Evolutionary conservation across 2,329 filamentous ascomycete genomes (phyloP).

Genomic region (Aspergillus ruber): DNA sequence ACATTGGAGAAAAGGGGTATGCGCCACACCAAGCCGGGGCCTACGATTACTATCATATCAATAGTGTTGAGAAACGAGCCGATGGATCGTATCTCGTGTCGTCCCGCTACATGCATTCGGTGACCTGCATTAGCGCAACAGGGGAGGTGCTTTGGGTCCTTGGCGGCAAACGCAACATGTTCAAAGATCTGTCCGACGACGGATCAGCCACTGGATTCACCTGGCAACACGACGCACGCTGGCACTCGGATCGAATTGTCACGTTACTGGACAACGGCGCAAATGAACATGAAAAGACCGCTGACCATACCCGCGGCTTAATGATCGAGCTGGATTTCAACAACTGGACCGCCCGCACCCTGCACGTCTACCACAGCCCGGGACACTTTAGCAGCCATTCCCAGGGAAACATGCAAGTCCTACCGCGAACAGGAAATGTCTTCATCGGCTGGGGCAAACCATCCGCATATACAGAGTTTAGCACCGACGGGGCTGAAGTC

Average conservation of each 20-base stretch:
- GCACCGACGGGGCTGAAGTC: conserved; percentile 12
- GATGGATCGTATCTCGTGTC: conserved; percentile 40
- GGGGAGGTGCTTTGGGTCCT: conserved; percentile 22
- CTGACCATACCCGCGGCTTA: conserved; percentile 14
- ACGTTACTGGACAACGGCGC: conserved; percentile 23
- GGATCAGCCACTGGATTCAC: conserved; percentile 16
- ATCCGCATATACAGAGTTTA: conserved; percentile 46
- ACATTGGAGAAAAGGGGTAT: conserved; percentile 9
- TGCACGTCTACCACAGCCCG: conserved; percentile 19
- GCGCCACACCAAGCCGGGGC: conserved; percentile 29
- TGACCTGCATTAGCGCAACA: conserved; percentile 24
- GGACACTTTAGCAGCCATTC: conserved; percentile 7
- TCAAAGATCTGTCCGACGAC: conserved; percentile 15
- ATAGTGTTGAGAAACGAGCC: conserved; percentile 46
- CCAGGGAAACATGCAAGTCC: conserved; percentile 12
- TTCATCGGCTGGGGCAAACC: conserved; percentile 48
- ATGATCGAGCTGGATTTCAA: conserved; percentile 37
- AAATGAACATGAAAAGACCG: conserved; percentile 8
- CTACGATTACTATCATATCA: conserved; percentile 52
- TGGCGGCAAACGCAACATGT: conserved; percentile 25
- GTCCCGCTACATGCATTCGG: conserved; percentile 28
- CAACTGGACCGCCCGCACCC: conserved; percentile 38
- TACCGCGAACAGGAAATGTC: conserved; percentile 33
- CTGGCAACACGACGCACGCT: conserved; percentile 27
- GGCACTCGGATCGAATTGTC: conserved; percentile 15